Base-by-base conservation (phyloP, 192 early-diverging fungal genomes). In the Funneliformis geosporum region DNA sequence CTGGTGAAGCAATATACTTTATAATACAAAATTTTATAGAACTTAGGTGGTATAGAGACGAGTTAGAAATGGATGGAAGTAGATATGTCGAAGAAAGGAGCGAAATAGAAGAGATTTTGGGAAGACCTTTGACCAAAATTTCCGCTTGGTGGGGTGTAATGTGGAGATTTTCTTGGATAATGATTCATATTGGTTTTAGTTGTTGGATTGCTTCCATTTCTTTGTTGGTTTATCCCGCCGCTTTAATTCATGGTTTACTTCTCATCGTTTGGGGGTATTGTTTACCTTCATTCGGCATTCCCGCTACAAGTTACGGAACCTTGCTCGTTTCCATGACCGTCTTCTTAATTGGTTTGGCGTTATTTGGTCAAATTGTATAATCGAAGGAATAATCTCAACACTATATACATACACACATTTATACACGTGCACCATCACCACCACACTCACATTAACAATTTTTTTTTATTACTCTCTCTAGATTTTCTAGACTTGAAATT, bases 71-170 rank as follows among this genome's bases (percentile, higher is more conserved):
- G 9, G 43, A 38, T 28, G 80, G 72, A 8, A 46, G n/a, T 9
- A 14, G 28, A 25, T 75, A 67, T 33, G 40, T 38, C 23, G 74
- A 73, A 7, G 46, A 55, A 64, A 27, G 68, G 8, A 8, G 27
- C 1, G 78, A 69, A 27, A 33, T 71, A 39, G 79, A 78, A 28
- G 78, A 72, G 9, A 79, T 80, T 46, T 77, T 78, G 27, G 79
- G 79, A 27, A 80, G 81, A 23, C 73, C 82, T 6, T 68, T 86
- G 2, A 83, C 80, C 10, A 79, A 82, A 50, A 79, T 84, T 27
- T 81, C 83, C 1, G 82, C 85, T 8, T 86, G 85, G 85, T 86
- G 85, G 85, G 83, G 85, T 60, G 67, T 86, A 2, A 82, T 86
- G 82, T 83, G 85, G 50, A 77, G 83, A 28, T 78, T 81, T n/a